These are phyloP conservation scores for Trichoderma citrinoviride DNA, from an alignment of 2,329 filamentous ascomycete species.

Conservation along the genomic window DNA sequence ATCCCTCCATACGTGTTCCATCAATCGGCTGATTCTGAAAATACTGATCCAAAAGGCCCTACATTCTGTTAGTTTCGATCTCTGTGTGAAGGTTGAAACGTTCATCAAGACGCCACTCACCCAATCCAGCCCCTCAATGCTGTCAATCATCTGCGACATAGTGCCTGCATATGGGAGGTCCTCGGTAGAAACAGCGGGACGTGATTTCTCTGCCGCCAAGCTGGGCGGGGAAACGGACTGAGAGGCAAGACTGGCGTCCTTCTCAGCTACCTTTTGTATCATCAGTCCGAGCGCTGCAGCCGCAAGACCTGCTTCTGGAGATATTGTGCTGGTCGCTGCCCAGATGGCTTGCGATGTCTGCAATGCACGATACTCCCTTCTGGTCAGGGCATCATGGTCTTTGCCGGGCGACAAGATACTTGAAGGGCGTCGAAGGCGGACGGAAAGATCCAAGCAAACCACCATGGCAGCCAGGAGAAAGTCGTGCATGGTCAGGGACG, in stretches of 20 bases:
- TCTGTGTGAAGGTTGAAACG: no score
- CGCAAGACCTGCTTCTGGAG: background rate
- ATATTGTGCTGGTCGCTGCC: background rate
- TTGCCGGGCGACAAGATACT: background rate
- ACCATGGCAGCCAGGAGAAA: constrained; percentile 16
- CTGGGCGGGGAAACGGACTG: background rate
- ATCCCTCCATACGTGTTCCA: background rate
- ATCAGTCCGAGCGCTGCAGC: background rate
- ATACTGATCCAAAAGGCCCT: background rate
- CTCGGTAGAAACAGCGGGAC: background rate
- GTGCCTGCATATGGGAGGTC: background rate
- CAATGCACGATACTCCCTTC: background rate
- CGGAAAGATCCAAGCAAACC: constrained; percentile 1
- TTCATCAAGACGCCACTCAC: background rate
- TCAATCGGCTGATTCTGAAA: background rate
- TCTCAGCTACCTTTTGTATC: constrained; percentile 3
- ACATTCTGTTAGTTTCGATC: background rate
- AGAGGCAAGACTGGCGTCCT: background rate
- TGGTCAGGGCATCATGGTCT: background rate
- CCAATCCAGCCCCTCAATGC: background rate
- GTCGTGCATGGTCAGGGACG: background rate
- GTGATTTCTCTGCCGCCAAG: background rate
- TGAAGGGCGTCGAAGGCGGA: background rate
- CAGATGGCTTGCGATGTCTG: background rate
- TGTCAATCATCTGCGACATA: constrained; percentile 17